Conservation (phyloP, 495 filamentous ascomycete genomes). For the Neurospora sp. region DNA sequence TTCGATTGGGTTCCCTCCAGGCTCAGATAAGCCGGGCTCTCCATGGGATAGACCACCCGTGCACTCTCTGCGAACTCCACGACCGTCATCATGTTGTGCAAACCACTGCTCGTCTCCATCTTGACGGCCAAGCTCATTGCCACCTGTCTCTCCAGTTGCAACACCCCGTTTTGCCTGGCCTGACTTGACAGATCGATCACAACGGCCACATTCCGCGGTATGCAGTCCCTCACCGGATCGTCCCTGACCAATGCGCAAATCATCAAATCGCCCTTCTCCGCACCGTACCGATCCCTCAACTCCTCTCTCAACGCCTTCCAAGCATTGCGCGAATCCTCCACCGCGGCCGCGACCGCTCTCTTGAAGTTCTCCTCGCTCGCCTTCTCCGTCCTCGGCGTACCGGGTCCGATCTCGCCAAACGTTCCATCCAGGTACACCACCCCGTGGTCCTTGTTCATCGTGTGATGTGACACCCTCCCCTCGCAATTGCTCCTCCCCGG, state of each 20-base stretch:
- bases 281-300: constrained; percentile 9
- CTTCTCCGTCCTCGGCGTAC: constrained; percentile 9
- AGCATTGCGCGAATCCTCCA: constrained; percentile 10
- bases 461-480: constrained; percentile 15
- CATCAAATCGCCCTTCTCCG: constrained; percentile 13
- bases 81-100: constrained; percentile 6
- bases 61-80: constrained; percentile 7
- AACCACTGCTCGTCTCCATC: not conserved
- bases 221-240: constrained; percentile 15
- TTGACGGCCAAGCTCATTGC: not conserved
- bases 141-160: not conserved
- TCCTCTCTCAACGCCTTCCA: constrained; percentile 11
- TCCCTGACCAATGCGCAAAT: constrained; percentile 19
- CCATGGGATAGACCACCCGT: constrained; percentile 8
- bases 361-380: constrained; percentile 10
- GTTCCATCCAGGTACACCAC: constrained; percentile 16
- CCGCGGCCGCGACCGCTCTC: constrained; percentile 10
- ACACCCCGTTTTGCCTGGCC: not conserved
- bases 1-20: not conserved
- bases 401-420: constrained; percentile 7
- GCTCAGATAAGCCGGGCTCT: constrained; percentile 1
- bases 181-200: not conserved
- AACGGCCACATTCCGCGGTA: not conserved
- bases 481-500: constrained; percentile 11
- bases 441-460: constrained; percentile 17